Percentiles rank a stretch among this genome's conserved stretches.
These are phyloP conservation scores for Kwoniella sp. DNA, from an alignment of 768 basidiomycete genomes.

Conservation along the genomic window DNA sequence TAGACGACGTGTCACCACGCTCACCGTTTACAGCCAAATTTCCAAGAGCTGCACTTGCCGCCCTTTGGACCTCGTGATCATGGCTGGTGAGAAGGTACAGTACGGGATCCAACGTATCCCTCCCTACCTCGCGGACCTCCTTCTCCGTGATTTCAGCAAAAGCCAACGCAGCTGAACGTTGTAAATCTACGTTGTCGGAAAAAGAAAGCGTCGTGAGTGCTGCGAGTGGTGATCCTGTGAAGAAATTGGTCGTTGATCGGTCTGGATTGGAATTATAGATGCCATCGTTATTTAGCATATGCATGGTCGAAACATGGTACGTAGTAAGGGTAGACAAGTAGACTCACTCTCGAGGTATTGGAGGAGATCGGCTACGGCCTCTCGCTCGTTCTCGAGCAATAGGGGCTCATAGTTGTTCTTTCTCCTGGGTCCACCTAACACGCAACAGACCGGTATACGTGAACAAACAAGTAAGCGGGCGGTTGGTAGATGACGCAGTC, in stretches of 20 bases:
- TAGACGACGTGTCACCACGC: conserved; percentile 55
- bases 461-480: neutral
- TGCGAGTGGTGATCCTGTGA: conserved; percentile 84
- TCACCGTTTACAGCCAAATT: conserved; percentile 97
- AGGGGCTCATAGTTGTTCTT: conserved; percentile 57
- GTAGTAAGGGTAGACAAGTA: neutral
- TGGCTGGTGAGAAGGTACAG: conserved; percentile 95
- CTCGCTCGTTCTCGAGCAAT: conserved; percentile 69
- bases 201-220: conserved; percentile 96
- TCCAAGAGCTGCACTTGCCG: conserved; percentile 93
- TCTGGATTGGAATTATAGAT: conserved; percentile 61
- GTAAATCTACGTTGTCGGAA: conserved; percentile 98
- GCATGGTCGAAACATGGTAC: neutral
- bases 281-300: neutral
- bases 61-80: conserved; percentile 97
- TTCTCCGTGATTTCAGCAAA: conserved; percentile 99
- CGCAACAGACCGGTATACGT: conserved; percentile 3
- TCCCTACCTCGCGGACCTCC: conserved; percentile 92
- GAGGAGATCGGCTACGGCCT: conserved; percentile 94
- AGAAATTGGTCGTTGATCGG: conserved; percentile 98
- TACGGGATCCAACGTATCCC: conserved; percentile 97
- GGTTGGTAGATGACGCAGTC: conserved; percentile 4
- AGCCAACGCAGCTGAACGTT: conserved; percentile 94
- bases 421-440: conserved; percentile 47
- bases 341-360: conserved; percentile 94